Percentiles rank a stretch among this genome's conserved stretches.
Conservation (phyloP, 805 yeast genomes). For the Starmera caribaea region DNA sequence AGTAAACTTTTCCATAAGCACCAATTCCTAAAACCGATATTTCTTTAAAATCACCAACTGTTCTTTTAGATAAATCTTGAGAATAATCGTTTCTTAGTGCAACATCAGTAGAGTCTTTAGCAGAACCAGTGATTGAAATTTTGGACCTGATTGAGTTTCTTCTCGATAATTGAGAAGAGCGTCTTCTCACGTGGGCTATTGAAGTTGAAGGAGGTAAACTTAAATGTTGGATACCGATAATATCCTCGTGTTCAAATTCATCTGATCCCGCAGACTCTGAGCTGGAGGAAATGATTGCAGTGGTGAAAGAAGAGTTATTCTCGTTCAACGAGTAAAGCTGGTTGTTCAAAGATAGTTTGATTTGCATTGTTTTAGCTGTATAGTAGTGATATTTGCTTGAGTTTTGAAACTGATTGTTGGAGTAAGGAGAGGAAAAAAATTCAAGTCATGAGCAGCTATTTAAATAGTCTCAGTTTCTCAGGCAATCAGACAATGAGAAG, state of each 20-base stretch:
- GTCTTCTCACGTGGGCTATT: neutral
- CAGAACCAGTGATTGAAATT: conserved; percentile 7
- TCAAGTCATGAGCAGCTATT: too few relatives aligned
- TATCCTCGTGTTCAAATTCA: neutral
- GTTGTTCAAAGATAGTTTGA: too few relatives aligned
- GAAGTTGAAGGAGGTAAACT: too few relatives aligned
- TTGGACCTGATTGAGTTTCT: conserved; percentile 11
- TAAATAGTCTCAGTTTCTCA: too few relatives aligned
- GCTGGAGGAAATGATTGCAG: neutral
- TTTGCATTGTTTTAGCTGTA: too few relatives aligned
- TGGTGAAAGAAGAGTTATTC: neutral
- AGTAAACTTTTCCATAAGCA: conserved; percentile 78
- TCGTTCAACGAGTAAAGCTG: neutral
- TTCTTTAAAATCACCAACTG: conserved; percentile 51
- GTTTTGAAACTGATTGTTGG: too few relatives aligned
- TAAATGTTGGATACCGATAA: neutral
- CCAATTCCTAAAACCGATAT: conserved; percentile 75
- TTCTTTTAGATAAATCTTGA: conserved; percentile 5
- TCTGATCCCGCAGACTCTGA: neutral
- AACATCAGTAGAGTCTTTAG: conserved; percentile 8
- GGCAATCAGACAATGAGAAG: too few relatives aligned
- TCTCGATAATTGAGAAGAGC: neutral
- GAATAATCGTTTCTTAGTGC: conserved; percentile 8
- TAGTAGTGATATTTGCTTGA: too few relatives aligned
- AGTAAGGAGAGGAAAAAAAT: too few relatives aligned